Evolutionary conservation across 2,329 filamentous ascomycete species (phyloP), one percentile per base, ranked within the genome.

Genomic region (Arthroderma uncinatum): DNA sequence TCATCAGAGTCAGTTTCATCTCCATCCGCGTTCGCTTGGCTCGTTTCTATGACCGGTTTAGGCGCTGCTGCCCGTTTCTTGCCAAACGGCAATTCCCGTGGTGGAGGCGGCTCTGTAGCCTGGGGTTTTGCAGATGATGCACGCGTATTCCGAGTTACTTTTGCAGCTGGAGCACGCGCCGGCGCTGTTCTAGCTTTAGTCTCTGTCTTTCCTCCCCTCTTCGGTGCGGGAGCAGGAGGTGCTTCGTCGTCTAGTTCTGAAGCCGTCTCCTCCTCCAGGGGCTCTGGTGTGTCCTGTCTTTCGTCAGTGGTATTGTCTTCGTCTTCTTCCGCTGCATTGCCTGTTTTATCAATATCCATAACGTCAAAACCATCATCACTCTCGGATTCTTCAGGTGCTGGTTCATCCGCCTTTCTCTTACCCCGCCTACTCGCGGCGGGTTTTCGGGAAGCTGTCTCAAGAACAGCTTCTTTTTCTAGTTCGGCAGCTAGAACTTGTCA

Each of bases 31-130:
- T 16, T 63, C 57, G 10, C 53, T 55, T 39, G 16, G 52, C 14
- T 33, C 10, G 9, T 53, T 16, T 54, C 59, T 50, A 52, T 25
- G 25, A 63, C 57, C 33, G 28, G 55, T 48, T 57, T 42, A 8
- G 37, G 12, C 30, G 53, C 55, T 25, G 25, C 54, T 14, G 25
- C 54, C 10, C 57, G 19, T 42, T 57, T 57, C 58, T 62, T 68
- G 1, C 61, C 58, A 61, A 76, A 76, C 0, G 74, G 74, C 16
- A 77, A 62, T 48, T 73, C 69, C 59, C 74, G 69, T 47, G 66
- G 68, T 1, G 74, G 74, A 10, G 75, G 75, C 14, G 68, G 66
- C 10, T 63, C 58, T 21, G 64, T 28, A 25, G 58, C 53, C 19
- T 53, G 56, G 56, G 8, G 56, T 4, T 36, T 37, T 40, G 25